These are phyloP conservation scores for Pelargonium myrrhifolium DNA, from an alignment of 441 rosid genomes.

Conservation along the genomic window DNA sequence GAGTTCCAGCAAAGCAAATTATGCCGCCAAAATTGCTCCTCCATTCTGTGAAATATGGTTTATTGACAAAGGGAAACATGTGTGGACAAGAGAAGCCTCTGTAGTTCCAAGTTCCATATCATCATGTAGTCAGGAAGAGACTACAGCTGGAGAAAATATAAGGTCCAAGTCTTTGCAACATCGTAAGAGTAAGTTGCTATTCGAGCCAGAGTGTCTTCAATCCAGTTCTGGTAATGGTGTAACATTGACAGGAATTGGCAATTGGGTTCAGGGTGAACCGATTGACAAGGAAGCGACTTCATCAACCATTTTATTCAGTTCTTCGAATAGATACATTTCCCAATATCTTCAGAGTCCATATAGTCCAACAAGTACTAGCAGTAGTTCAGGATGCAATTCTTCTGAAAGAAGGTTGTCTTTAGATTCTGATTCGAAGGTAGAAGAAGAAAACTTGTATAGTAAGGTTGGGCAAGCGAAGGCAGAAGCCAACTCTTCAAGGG, in stretches of 20 bases:
- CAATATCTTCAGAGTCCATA: slow-evolving; percentile 16
- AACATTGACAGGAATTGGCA: slow-evolving; percentile 19
- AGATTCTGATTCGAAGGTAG: slow-evolving; percentile 30
- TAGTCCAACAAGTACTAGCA: slow-evolving; percentile 24
- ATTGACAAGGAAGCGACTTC: slow-evolving; percentile 15
- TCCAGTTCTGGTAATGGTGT: slow-evolving; percentile 25
- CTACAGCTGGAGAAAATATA: slow-evolving; percentile 14
- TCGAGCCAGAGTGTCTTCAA: slow-evolving; percentile 15
- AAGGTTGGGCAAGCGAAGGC: slow-evolving; percentile 24
- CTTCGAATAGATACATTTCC: slow-evolving; percentile 19
- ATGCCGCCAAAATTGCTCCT: slow-evolving; percentile 43
- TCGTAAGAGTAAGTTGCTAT: slow-evolving; percentile 14
- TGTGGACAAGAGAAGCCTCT: slow-evolving; percentile 52
- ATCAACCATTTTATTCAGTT: slow-evolving; percentile 15
- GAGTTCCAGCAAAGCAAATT: slow-evolving; percentile 41
- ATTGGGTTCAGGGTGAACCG: slow-evolving; percentile 28
- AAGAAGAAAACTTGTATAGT: slow-evolving; percentile 26
- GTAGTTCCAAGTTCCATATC: slow-evolving; percentile 22
- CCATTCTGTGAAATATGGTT: slow-evolving; percentile 54
- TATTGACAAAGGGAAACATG: slow-evolving; percentile 48
- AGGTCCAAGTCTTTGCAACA: slow-evolving; percentile 27
- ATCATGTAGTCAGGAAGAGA: slow-evolving; percentile 12
- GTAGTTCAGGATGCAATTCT: slow-evolving; percentile 22
- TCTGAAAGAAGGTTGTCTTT: slow-evolving; percentile 29
- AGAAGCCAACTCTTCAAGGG: slow-evolving; percentile 31